Evolutionary conservation across 78 protist genomes (phyloP).

Genomic region (Diacronema lutheri): DNA sequence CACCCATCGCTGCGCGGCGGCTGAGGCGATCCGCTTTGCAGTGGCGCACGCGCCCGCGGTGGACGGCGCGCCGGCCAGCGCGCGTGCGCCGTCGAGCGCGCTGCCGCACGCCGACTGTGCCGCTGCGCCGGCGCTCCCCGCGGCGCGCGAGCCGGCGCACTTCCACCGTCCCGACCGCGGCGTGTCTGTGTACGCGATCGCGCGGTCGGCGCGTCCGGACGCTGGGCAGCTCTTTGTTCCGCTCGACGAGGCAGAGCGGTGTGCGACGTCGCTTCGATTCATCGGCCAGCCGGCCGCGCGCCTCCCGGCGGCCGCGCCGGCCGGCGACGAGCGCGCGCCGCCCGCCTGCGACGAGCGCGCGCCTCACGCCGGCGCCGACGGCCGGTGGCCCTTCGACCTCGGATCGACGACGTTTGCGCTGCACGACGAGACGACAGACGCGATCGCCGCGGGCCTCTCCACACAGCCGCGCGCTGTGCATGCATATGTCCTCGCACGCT

Average conservation of each 20-base stretch:
- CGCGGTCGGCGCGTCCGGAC: too few relatives aligned
- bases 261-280: too few relatives aligned
- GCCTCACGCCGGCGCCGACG: neutral
- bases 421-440: neutral
- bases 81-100: neutral
- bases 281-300: too few relatives aligned
- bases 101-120: neutral
- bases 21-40: neutral
- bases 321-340: too few relatives aligned
- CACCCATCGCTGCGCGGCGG: too few relatives aligned
- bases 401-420: neutral
- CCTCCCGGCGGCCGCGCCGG: too few relatives aligned
- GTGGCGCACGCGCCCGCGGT: neutral
- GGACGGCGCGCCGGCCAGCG: neutral
- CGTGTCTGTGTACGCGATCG: too few relatives aligned
- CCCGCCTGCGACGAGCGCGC: too few relatives aligned
- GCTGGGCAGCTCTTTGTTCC: too few relatives aligned
- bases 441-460: neutral
- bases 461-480: neutral
- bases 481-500: neutral
- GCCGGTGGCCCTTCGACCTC: neutral
- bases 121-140: neutral
- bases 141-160: too few relatives aligned
- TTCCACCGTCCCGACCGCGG: too few relatives aligned
- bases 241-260: too few relatives aligned